Conservation (phyloP, 2,329 filamentous ascomycete species). For the Fusarium illudens region DNA sequence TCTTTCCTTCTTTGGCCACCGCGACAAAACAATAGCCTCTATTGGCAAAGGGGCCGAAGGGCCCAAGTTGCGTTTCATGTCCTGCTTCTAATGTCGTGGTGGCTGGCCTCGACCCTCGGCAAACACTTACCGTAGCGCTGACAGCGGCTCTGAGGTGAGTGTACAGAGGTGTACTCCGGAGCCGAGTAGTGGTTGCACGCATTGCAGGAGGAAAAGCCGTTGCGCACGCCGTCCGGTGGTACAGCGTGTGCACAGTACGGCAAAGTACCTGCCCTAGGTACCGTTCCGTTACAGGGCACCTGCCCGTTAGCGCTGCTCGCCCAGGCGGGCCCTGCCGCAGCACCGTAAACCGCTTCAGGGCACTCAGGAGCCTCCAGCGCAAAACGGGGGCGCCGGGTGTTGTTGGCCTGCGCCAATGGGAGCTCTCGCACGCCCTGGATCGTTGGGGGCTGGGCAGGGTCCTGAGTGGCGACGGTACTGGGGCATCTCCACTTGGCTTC, state of each 20-base stretch:
- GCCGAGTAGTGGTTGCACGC: neutral
- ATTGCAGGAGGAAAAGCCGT: neutral
- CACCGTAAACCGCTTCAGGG: slow-evolving; percentile 24
- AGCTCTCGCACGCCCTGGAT: neutral
- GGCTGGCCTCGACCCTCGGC: slow-evolving; percentile 18
- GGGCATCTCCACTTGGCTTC: slow-evolving; percentile 23
- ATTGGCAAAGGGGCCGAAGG: slow-evolving; percentile 15
- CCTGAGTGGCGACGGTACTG: slow-evolving; percentile 35
- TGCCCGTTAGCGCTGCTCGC: slow-evolving; percentile 18
- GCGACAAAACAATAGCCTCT: slow-evolving; percentile 7
- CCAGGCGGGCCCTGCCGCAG: slow-evolving; percentile 39
- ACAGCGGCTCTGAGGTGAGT: slow-evolving; percentile 9
- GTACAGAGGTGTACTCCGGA: neutral
- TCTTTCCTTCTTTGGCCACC: slow-evolving; percentile 2
- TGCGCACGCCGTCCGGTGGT: neutral
- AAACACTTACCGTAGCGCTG: slow-evolving; percentile 16
- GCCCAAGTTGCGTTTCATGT: slow-evolving; percentile 25
- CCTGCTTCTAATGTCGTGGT: slow-evolving; percentile 7
- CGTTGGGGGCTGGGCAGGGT: slow-evolving; percentile 23
- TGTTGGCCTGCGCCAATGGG: slow-evolving; percentile 17
- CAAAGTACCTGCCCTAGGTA: neutral
- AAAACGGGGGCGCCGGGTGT: slow-evolving; percentile 21
- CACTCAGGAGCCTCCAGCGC: slow-evolving; percentile 5
- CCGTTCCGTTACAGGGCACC: neutral
- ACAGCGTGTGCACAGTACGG: neutral